A percentile compares a stretch with the other conserved stretches of the same genome.
Conservation (phyloP, 768 basidiomycete species). For the Boletus pseudo-olivaceus region DNA sequence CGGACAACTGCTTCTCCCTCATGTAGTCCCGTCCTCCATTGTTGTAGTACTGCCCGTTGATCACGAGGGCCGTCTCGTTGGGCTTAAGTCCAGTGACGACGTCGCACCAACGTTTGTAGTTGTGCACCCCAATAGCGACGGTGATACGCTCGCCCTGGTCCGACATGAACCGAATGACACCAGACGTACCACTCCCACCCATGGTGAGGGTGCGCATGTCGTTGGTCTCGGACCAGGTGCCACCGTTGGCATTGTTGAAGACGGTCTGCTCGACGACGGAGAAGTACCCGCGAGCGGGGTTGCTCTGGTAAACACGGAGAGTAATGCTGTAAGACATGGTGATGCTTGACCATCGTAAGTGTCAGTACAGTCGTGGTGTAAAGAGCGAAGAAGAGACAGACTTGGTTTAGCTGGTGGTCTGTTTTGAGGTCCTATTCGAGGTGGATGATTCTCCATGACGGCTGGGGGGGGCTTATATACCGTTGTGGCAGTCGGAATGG, state of each 20-base stretch:
- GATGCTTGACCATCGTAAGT: not conserved
- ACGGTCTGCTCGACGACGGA: conserved; percentile 1
- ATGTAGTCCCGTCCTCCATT: not conserved
- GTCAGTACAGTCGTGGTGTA: not conserved
- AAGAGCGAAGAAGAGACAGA: not conserved
- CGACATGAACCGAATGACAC: conserved; percentile 32
- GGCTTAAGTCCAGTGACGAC: conserved; percentile 31
- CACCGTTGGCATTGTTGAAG: conserved; percentile 11
- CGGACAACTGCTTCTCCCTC: conserved; percentile 5
- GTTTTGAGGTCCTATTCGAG: not conserved
- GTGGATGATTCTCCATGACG: not conserved
- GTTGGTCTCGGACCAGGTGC: conserved; percentile 28
- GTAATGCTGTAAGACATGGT: conserved; percentile 9
- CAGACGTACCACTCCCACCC: conserved; percentile 39
- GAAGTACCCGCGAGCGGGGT: conserved; percentile 4
- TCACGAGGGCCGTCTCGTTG: conserved; percentile 21
- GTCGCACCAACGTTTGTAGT: conserved; percentile 39
- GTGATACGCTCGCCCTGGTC: conserved; percentile 32
- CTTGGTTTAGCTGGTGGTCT: not conserved
- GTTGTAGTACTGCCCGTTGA: conserved; percentile 31
- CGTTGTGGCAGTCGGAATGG: not conserved
- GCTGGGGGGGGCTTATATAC: not conserved
- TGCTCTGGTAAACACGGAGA: not conserved
- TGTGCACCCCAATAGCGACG: conserved; percentile 37
- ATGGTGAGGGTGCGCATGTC: conserved; percentile 30